Conservation (phyloP, 2,329 filamentous ascomycete genomes). For the Myriosclerotinia duriaeana region DNA sequence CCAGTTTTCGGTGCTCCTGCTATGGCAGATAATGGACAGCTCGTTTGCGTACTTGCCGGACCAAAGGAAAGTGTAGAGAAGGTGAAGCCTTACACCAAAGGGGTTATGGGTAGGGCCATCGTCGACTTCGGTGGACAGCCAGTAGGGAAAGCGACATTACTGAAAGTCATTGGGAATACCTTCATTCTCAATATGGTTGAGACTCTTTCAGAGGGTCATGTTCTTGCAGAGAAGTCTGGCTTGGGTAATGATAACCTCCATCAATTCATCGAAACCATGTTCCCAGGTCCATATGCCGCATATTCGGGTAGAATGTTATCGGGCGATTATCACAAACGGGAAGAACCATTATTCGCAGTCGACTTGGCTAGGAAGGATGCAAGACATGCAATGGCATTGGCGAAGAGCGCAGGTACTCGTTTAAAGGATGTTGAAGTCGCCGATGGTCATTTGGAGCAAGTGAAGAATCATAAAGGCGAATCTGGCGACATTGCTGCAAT, state of each 20-base stretch:
- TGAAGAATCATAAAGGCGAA: constrained; percentile 68
- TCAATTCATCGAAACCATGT: constrained; percentile 68
- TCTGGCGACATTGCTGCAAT: constrained; percentile 79
- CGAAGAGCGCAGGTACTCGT: constrained; percentile 58
- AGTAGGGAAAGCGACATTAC: constrained; percentile 67
- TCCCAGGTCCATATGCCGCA: constrained; percentile 71
- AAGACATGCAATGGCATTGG: constrained; percentile 69
- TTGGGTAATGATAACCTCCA: constrained; percentile 70
- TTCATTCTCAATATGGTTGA: constrained; percentile 76
- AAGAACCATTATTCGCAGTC: constrained; percentile 79
- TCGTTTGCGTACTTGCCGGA: constrained; percentile 74
- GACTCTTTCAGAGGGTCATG: constrained; percentile 73
- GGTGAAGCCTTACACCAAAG: constrained; percentile 68
- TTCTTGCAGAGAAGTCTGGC: constrained; percentile 76
- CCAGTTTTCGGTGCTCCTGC: constrained; percentile 70
- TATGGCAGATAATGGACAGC: constrained; percentile 67
- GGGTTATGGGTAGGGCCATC: constrained; percentile 66
- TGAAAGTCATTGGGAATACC: constrained; percentile 79
- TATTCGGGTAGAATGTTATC: constrained; percentile 73
- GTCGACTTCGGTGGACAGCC: constrained; percentile 71
- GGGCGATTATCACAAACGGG: constrained; percentile 74
- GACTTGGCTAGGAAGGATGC: constrained; percentile 83
- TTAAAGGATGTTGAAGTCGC: constrained; percentile 66
- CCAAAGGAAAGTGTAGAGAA: constrained; percentile 58
- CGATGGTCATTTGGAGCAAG: constrained; percentile 65